Conservation (phyloP, 202 grass and related monocot genomes). For the Eragrostis tef region DNA sequence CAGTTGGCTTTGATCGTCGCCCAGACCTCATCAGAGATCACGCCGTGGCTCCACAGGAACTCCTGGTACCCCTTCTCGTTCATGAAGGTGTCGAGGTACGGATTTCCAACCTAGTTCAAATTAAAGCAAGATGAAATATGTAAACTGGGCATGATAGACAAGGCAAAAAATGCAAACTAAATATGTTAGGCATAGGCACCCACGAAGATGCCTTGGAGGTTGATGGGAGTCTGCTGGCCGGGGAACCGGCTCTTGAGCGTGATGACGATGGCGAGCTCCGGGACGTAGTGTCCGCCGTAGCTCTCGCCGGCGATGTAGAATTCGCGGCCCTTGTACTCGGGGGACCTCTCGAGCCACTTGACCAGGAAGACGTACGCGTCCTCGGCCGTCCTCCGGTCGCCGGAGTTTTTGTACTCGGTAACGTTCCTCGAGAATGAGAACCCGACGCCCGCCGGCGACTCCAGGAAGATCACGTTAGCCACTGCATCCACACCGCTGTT, state of each 20-base stretch:
- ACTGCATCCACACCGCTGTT: constrained; percentile 30
- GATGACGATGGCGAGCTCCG: constrained; percentile 63
- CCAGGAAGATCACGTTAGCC: constrained; percentile 78
- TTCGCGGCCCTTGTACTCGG: constrained; percentile 61
- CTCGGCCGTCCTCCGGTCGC: constrained; percentile 39
- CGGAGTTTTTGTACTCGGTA: constrained; percentile 35
- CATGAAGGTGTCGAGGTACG: constrained; percentile 43
- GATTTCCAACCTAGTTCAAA: constrained; percentile 60
- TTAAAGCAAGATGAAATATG: too few species aligned
- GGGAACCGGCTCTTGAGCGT: not conserved
- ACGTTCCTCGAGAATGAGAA: constrained; percentile 67
- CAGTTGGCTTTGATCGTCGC: constrained; percentile 37
- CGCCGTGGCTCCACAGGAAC: constrained; percentile 62
- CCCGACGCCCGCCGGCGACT: constrained; percentile 71
- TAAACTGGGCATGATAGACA: too few species aligned
- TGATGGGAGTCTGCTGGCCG: constrained; percentile 31
- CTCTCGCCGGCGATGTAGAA: constrained; percentile 83
- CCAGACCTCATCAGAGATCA: constrained; percentile 65
- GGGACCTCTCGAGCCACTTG: constrained; percentile 76
- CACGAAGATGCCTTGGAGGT: constrained; percentile 64
- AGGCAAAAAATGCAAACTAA: too few species aligned
- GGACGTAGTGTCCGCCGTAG: constrained; percentile 74
- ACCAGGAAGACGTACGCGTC: constrained; percentile 65
- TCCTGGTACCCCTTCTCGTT: constrained; percentile 10
- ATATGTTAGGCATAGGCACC: too few species aligned